Evolutionary conservation across 306 rosid species (phyloP).

Genomic region (Spatholobus suberectus): DNA sequence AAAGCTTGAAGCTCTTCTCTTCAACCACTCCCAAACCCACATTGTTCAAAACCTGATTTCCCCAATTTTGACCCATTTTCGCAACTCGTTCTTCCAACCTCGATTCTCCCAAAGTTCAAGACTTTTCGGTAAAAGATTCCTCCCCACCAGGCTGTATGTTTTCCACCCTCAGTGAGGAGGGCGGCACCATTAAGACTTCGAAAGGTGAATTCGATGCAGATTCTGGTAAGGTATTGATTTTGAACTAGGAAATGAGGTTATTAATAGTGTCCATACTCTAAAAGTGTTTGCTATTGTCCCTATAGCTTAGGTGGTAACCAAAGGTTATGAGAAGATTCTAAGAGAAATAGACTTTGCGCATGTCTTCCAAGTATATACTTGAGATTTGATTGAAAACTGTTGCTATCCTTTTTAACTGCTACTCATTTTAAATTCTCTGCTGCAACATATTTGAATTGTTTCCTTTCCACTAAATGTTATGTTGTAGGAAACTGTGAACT

Average conservation of each 20-base stretch:
- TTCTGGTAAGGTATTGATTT: conserved; percentile 45
- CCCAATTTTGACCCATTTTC: conserved; percentile 41
- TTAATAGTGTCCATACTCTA: conserved; percentile 25
- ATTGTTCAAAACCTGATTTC: conserved; percentile 30
- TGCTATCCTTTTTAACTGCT: too few species aligned
- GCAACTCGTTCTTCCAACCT: conserved; percentile 1
- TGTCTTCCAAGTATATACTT: too few species aligned
- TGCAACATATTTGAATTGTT: too few species aligned
- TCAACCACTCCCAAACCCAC: conserved; percentile 14
- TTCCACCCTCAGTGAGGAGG: conserved; percentile 41
- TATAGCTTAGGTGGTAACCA: too few species aligned
- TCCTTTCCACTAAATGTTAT: too few species aligned
- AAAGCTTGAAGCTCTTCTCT: conserved; percentile 42
- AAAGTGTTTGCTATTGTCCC: too few species aligned
- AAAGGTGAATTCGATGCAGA: conserved; percentile 57
- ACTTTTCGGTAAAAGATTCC: conserved; percentile 12
- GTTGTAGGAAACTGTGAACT: too few species aligned
- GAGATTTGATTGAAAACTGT: too few species aligned
- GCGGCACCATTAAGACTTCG: background rate
- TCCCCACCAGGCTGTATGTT: conserved; percentile 44
- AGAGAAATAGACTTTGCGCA: too few species aligned
- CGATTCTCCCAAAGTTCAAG: conserved; percentile 29
- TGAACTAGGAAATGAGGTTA: conserved; percentile 41
- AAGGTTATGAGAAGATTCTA: too few species aligned
- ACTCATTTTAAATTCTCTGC: too few species aligned